Percentiles rank a stretch among this genome's conserved stretches.
Conservation (phyloP, 805 yeast species). For the Zygosaccharomyces lentus region DNA sequence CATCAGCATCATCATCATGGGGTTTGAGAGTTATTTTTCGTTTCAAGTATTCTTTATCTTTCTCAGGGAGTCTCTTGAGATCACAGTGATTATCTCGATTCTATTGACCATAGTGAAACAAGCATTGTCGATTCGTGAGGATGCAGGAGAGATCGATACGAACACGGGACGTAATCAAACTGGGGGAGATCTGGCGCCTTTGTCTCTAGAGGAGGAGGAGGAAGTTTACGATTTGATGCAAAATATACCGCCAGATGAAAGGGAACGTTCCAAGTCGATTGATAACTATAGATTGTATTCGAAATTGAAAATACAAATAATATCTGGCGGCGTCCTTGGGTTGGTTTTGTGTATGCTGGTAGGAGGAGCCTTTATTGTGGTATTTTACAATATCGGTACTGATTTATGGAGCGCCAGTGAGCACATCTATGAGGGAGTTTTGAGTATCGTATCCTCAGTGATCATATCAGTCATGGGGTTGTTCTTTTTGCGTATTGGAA, state of each 20-base stretch:
- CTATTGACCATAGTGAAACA: conserved; percentile 67
- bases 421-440: conserved; percentile 82
- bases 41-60: conserved; percentile 72
- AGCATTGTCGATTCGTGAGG: conserved; percentile 42
- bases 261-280: conserved; percentile 20
- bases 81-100: conserved; percentile 71
- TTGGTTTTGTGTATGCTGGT: conserved; percentile 62
- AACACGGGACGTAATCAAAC: neutral
- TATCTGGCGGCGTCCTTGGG: conserved; percentile 78
- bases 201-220: conserved; percentile 31
- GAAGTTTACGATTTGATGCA: conserved; percentile 22
- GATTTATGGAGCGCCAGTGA: conserved; percentile 88
- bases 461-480: conserved; percentile 86
- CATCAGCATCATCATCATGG: conserved; percentile 18
- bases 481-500: conserved; percentile 73
- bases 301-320: conserved; percentile 61
- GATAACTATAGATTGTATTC: conserved; percentile 38
- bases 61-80: conserved; percentile 68
- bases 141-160: conserved; percentile 8
- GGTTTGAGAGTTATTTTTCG: conserved; percentile 52
- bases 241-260: conserved; percentile 8
- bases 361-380: conserved; percentile 64
- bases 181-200: conserved; percentile 10
- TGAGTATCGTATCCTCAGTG: conserved; percentile 70
- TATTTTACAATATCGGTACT: conserved; percentile 73